A percentile compares a stretch with the other conserved stretches of the same genome.
These are phyloP conservation scores for Prinsepia uniflora DNA, from an alignment of 306 rosid species.

Conservation along the genomic window DNA sequence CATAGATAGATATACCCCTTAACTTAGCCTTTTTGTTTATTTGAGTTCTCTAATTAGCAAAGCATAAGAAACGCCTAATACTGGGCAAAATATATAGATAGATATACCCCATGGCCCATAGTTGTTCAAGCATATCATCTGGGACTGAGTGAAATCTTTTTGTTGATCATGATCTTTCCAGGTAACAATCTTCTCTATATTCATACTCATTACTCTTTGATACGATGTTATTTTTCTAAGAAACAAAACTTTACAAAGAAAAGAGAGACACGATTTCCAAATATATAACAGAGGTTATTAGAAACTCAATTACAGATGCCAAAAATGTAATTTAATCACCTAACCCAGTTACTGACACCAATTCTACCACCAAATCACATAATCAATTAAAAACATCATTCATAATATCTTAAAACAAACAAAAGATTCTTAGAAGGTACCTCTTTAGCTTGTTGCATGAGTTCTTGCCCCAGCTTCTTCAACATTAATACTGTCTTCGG, in stretches of 20 bases:
- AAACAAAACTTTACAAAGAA: not conserved
- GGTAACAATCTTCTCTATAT: not conserved
- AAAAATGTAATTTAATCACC: not conserved
- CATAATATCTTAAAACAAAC: not conserved
- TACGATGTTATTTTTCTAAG: not conserved
- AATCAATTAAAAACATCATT: not conserved
- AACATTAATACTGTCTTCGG: slow-evolving; percentile 89
- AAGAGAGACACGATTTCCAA: not conserved
- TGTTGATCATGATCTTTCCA: not conserved
- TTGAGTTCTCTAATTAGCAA: not conserved
- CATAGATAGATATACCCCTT: not conserved
- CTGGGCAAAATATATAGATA: not conserved
- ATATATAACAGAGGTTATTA: not conserved
- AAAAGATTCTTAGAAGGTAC: slow-evolving; percentile 33
- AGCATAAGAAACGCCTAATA: not conserved
- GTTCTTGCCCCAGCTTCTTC: slow-evolving; percentile 83
- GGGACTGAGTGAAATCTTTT: not conserved
- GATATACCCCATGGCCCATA: not conserved
- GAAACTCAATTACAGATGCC: not conserved
- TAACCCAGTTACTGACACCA: not conserved
- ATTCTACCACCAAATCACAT: not conserved
- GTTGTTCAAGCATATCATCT: not conserved
- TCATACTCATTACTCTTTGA: not conserved
- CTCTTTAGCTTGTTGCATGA: slow-evolving; percentile 99
- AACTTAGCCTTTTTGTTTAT: not conserved